phyloP scores from a whole-genome alignment of 73 alveolate species.

The Loxodes magnus region DNA sequence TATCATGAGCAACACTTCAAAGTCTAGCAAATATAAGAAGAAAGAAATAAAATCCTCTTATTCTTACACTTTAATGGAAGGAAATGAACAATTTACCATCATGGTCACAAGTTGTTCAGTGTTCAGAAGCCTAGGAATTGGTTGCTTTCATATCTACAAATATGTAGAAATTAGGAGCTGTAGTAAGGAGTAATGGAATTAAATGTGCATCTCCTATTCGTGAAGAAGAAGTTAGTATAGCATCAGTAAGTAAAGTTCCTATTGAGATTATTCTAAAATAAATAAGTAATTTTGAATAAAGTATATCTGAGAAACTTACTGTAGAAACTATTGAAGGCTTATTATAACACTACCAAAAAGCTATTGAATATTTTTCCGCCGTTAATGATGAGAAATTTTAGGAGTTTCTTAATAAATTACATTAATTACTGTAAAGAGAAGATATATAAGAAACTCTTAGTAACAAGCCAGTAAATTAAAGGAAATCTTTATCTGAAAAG shows the following conservation, averaged over 20 bases:
- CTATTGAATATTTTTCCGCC: conserved; percentile 1
- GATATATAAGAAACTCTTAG: too few relatives aligned
- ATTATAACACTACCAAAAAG: conserved; percentile 3
- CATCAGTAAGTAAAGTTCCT: neutral
- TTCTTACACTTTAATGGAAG: conserved; percentile 1
- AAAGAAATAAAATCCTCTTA: neutral
- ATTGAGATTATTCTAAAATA: conserved; percentile 1
- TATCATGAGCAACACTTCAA: conserved; percentile 5
- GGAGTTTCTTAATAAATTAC: neutral
- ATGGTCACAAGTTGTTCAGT: neutral
- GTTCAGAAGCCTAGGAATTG: neutral
- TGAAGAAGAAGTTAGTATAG: neutral
- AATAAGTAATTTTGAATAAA: neutral
- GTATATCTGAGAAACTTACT: neutral
- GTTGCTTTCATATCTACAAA: neutral
- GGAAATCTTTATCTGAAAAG: too few relatives aligned
- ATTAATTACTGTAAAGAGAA: neutral
- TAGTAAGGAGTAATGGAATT: neutral
- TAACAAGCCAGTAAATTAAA: too few relatives aligned
- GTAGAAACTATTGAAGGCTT: neutral
- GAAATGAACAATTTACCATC: neutral
- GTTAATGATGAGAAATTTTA: neutral
- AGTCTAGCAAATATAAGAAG: neutral
- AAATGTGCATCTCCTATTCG: neutral
- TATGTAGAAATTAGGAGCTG: neutral